These are phyloP conservation scores for Lantana camara DNA, from an alignment of 257 asterid species.

Conservation along the genomic window DNA sequence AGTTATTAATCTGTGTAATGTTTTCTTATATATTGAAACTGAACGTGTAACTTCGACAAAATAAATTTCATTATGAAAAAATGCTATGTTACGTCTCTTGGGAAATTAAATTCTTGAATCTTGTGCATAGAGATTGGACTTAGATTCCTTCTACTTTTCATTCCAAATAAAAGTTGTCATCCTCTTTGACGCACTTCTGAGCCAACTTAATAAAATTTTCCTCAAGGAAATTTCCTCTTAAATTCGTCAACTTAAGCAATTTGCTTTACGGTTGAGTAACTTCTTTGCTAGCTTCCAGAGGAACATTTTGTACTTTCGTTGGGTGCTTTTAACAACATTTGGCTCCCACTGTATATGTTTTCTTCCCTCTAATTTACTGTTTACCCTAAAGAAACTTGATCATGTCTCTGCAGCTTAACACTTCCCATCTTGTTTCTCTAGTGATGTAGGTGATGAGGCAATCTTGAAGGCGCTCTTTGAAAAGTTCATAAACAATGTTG, in stretches of 20 bases:
- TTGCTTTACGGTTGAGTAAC: background rate
- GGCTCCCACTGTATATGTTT: background rate
- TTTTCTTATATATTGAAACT: constrained; percentile 12
- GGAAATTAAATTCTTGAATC: constrained; percentile 22
- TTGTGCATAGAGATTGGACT: constrained; percentile 19
- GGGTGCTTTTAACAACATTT: constrained; percentile 16
- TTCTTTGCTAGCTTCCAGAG: constrained; percentile 3
- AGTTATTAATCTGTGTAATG: constrained; percentile 1
- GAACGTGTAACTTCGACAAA: background rate
- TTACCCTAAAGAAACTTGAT: constrained; percentile 14
- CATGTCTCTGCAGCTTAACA: constrained; percentile 18
- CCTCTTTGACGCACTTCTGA: constrained; percentile 9
- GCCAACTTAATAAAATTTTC: constrained; percentile 13
- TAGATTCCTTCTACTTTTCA: constrained; percentile 2
- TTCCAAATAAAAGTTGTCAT: constrained; percentile 5
- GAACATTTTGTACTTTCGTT: background rate
- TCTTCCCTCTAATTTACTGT: constrained; percentile 18
- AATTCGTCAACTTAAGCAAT: background rate
- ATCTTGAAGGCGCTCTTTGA: constrained; percentile 78
- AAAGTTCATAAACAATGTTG: constrained; percentile 60
- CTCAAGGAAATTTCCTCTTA: constrained; percentile 7
- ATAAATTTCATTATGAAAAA: constrained; percentile 4
- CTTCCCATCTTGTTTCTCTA: constrained; percentile 39
- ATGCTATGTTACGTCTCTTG: constrained; percentile 16
- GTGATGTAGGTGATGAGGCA: constrained; percentile 93